phyloP scores from a whole-genome alignment of 768 basidiomycete genomes.

The Naematelia aurantialba region DNA sequence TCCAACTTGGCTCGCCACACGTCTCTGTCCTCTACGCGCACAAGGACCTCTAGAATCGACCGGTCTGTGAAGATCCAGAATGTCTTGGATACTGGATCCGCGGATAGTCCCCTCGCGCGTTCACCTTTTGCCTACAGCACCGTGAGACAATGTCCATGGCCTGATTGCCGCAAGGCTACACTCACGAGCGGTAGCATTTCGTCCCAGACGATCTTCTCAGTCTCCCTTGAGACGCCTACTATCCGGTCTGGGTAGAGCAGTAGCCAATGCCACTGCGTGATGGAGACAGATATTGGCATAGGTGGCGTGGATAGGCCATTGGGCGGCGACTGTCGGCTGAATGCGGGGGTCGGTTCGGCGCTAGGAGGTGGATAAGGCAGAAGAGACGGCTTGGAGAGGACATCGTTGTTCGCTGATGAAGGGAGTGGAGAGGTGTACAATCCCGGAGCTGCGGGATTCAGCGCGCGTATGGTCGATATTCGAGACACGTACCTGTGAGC shows the following conservation, averaged over 20 bases:
- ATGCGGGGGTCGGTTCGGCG: conserved; percentile 14
- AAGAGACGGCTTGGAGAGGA: conserved; percentile 45
- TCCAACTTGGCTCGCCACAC: conserved; percentile 89
- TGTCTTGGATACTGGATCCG: conserved; percentile 82
- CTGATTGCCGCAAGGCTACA: conserved; percentile 6
- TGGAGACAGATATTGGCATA: conserved; percentile 68
- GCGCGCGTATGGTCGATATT: not conserved
- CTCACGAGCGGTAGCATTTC: conserved; percentile 75
- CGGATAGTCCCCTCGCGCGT: conserved; percentile 66
- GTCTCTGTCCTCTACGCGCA: conserved; percentile 84
- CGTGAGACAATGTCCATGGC: not conserved
- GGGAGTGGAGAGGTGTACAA: conserved; percentile 77
- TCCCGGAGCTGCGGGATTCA: conserved; percentile 63
- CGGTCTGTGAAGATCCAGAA: conserved; percentile 91
- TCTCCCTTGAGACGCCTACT: conserved; percentile 70
- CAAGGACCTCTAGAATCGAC: conserved; percentile 79
- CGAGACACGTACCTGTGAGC: conserved; percentile 69
- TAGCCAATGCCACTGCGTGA: conserved; percentile 91
- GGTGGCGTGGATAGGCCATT: conserved; percentile 42
- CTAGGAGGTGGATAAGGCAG: conserved; percentile 46
- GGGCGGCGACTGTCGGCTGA: conserved; percentile 17
- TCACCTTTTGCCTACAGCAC: conserved; percentile 74
- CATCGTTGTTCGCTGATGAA: conserved; percentile 68
- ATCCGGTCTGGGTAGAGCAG: conserved; percentile 76
- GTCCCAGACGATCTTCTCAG: conserved; percentile 78